phyloP scores from a whole-genome alignment of 768 basidiomycete genomes.

The Trametes gibbosa region DNA sequence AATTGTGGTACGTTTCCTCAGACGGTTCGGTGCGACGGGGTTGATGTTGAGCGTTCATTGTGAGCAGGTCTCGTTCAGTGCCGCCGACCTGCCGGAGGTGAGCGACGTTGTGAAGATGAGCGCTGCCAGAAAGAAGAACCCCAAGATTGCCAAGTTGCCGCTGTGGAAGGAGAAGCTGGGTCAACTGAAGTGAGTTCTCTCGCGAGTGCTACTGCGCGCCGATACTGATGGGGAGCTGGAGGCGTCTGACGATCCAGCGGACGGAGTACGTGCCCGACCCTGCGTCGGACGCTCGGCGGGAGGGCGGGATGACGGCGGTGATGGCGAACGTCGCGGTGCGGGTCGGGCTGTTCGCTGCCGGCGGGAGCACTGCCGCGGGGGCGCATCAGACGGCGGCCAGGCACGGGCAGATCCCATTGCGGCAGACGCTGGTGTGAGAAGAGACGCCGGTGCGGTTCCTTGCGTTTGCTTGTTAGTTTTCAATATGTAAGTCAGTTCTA shows the following conservation, averaged over 20 bases:
- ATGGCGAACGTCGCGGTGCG: not conserved
- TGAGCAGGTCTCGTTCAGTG: constrained; percentile 18
- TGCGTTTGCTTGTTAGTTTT: not conserved
- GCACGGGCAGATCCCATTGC: constrained; percentile 1
- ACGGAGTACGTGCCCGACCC: constrained; percentile 9
- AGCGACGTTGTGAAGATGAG: constrained; percentile 1
- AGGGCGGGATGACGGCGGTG: not conserved
- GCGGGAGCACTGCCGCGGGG: not conserved
- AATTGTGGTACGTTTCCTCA: constrained; percentile 36
- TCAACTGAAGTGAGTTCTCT: constrained; percentile 7
- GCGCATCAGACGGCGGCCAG: constrained; percentile 7
- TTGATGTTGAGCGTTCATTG: not conserved
- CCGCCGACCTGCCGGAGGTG: constrained; percentile 35
- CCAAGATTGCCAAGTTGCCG: not conserved
- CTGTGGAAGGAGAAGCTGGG: constrained; percentile 12
- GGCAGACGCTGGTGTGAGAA: not conserved
- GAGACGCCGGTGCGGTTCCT: not conserved
- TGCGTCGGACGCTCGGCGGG: not conserved
- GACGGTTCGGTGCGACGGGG: not conserved
- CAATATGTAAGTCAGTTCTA: not conserved
- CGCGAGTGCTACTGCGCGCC: not conserved
- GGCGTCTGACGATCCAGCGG: constrained; percentile 10
- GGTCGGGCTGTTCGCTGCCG: constrained; percentile 3
- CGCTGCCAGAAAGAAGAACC: constrained; percentile 6
- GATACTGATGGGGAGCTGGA: not conserved